phyloP scores from a whole-genome alignment of 768 basidiomycete species.

The Pholiota microspora region DNA sequence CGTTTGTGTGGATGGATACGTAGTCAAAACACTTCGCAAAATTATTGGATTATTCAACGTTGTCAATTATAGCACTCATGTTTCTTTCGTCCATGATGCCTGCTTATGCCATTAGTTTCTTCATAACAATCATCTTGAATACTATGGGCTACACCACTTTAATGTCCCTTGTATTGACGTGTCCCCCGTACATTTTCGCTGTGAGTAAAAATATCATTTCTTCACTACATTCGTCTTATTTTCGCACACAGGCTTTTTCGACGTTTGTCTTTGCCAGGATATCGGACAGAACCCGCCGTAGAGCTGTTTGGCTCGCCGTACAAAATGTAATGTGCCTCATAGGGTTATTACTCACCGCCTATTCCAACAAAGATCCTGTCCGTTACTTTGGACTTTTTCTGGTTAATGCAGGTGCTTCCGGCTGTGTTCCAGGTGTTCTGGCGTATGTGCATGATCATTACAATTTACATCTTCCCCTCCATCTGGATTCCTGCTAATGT shows the following conservation, averaged over 20 bases:
- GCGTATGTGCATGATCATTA: constrained; percentile 30
- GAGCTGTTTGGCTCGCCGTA: constrained; percentile 31
- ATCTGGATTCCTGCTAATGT: too few species aligned
- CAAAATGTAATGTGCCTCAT: constrained; percentile 30
- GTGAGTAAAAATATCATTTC: constrained; percentile 11
- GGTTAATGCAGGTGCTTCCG: constrained; percentile 31
- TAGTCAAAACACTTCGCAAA: neutral
- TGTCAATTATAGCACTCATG: constrained; percentile 31
- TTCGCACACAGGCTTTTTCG: constrained; percentile 26
- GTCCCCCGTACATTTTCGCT: constrained; percentile 15
- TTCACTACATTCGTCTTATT: neutral
- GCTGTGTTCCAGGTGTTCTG: constrained; percentile 33
- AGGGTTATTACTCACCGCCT: constrained; percentile 32
- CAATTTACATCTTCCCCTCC: neutral
- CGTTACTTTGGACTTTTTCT: constrained; percentile 36
- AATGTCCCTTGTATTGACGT: constrained; percentile 14
- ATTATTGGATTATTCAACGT: too few species aligned
- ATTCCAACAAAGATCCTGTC: constrained; percentile 23
- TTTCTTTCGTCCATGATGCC: constrained; percentile 26
- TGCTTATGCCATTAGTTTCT: constrained; percentile 18
- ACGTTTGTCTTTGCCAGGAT: constrained; percentile 31
- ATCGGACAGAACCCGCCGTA: constrained; percentile 31
- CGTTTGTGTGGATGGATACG: constrained; percentile 27
- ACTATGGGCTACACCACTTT: constrained; percentile 16
- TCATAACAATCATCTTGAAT: constrained; percentile 17